A percentile compares a stretch with the other conserved stretches of the same genome.
phyloP scores from a whole-genome alignment of 495 filamentous ascomycete species.

The Daldinia grandis region DNA sequence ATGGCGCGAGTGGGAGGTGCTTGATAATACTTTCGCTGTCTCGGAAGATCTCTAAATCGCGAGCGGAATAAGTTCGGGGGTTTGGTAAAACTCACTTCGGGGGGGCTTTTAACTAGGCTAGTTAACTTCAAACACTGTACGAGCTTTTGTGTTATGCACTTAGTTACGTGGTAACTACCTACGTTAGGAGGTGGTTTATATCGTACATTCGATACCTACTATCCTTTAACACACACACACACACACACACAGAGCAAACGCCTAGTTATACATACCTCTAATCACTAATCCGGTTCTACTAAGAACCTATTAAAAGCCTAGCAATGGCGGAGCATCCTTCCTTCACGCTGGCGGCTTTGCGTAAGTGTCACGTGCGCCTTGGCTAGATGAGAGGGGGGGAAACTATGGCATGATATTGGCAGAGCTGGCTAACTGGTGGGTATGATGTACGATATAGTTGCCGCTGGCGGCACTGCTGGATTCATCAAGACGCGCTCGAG shows the following conservation, averaged over 20 bases:
- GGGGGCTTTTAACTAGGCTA: too few relatives aligned
- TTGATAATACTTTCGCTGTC: background rate
- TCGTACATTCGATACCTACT: background rate
- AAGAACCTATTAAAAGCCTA: background rate
- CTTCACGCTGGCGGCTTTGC: slow-evolving; percentile 36
- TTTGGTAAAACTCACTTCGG: background rate
- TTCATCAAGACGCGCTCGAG: slow-evolving; percentile 26
- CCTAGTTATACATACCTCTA: too few relatives aligned
- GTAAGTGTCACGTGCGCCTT: slow-evolving; percentile 16
- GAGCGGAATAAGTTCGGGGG: slow-evolving; percentile 33
- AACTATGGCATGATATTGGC: background rate
- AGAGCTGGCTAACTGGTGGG: background rate
- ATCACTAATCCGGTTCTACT: background rate
- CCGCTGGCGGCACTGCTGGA: slow-evolving; percentile 37
- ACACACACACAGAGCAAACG: too few relatives aligned
- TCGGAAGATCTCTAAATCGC: background rate
- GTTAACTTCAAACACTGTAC: background rate
- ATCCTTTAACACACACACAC: too few relatives aligned
- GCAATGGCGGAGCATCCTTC: slow-evolving; percentile 40
- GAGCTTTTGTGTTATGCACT: background rate
- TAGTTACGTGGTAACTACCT: background rate
- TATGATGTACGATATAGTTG: slow-evolving; percentile 18
- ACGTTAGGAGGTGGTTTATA: background rate
- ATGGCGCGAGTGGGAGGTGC: background rate
- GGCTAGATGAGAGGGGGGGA: background rate